Evolutionary conservation across 2,329 filamentous ascomycete species (phyloP).

Genomic region (Colletotrichum sp.): DNA sequence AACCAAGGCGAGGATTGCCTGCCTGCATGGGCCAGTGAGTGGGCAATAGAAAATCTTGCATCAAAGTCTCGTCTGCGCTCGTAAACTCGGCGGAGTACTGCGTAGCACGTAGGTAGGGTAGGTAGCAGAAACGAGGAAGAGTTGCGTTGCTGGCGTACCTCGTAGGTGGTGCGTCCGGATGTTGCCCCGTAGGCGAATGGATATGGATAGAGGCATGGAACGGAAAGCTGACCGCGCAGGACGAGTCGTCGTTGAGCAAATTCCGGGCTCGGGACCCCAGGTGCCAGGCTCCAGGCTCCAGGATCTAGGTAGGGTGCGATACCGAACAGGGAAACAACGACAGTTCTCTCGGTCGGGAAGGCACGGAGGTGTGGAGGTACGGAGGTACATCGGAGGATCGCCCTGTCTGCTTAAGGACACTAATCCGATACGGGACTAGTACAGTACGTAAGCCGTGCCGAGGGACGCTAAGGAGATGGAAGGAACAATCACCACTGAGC

Average conservation of each 20-base stretch:
- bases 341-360: background rate
- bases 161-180: background rate
- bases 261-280: background rate
- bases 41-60: background rate
- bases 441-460: background rate
- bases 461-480: background rate
- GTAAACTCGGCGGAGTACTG: background rate
- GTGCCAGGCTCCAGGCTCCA: background rate
- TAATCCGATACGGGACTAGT: background rate
- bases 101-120: background rate
- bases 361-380: background rate
- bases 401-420: background rate
- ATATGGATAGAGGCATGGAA: background rate
- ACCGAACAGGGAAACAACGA: constrained; percentile 2
- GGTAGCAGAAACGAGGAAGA: background rate
- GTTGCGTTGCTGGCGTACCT: background rate
- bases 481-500: background rate
- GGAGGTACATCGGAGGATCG: constrained; percentile 15
- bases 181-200: background rate
- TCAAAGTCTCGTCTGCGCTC: background rate
- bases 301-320: background rate
- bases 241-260: background rate
- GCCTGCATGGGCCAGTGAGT: background rate
- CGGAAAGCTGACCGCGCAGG: background rate
- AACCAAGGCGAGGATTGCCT: background rate